Evolutionary conservation across 2,329 filamentous ascomycete genomes (phyloP).

Genomic region (Aspergillus cejpii): DNA sequence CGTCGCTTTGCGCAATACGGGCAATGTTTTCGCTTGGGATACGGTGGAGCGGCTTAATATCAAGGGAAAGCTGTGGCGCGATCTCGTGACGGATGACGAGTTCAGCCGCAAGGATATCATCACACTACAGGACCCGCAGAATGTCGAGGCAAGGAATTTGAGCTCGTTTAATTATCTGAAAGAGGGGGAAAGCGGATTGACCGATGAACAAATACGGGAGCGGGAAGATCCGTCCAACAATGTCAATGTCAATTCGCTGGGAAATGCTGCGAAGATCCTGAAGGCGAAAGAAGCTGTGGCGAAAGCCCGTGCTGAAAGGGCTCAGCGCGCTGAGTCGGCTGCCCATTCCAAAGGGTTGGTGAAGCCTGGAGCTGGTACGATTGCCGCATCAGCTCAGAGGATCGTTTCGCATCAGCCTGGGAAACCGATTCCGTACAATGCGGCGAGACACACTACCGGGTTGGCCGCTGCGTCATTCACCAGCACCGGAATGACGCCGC

Average conservation of each 20-base stretch:
- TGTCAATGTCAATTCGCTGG: constrained; percentile 74
- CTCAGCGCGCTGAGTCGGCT: constrained; percentile 53
- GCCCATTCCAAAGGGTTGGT: constrained; percentile 22
- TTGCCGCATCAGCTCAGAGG: constrained; percentile 16
- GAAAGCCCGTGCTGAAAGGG: constrained; percentile 69
- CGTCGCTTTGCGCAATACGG: constrained; percentile 75
- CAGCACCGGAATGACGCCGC: constrained; percentile 84
- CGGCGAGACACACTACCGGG: constrained; percentile 83
- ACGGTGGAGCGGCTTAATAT: constrained; percentile 93
- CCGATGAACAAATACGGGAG: constrained; percentile 64
- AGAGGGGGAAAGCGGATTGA: constrained; percentile 66
- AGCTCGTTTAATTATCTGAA: constrained; percentile 83
- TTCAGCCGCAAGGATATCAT: constrained; percentile 91
- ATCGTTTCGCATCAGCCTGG: constrained; percentile 21
- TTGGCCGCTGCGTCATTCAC: constrained; percentile 90
- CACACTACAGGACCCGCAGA: constrained; percentile 91
- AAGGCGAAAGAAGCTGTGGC: constrained; percentile 93
- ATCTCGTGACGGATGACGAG: constrained; percentile 77
- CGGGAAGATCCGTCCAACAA: constrained; percentile 52
- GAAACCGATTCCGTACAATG: constrained; percentile 61
- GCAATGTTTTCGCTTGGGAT: constrained; percentile 95
- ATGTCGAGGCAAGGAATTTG: constrained; percentile 72
- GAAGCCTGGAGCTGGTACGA: constrained; percentile 16
- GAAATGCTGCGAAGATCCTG: constrained; percentile 73
- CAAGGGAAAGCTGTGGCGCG: constrained; percentile 92